Evolutionary conservation across 73 alveolate species (phyloP), one percentile per base, ranked within the genome.

Genomic region (Breviolum minutum): DNA sequence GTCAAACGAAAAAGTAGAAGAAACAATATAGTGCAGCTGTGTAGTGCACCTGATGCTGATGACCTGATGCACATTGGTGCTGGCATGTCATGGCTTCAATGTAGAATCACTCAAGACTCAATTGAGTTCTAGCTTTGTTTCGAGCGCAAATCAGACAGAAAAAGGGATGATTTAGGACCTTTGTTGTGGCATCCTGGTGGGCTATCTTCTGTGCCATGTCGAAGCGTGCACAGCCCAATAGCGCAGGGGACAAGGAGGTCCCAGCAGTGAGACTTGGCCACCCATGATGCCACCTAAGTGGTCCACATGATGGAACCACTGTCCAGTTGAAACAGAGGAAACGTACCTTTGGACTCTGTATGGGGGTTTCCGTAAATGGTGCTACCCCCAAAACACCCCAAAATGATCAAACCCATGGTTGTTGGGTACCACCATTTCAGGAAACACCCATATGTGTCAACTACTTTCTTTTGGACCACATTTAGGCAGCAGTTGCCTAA

Each of bases 401-500:
- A n/a, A n/a, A n/a, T n/a, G n/a, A n/a, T n/a, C n/a, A n/a, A n/a
- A n/a, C n/a, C n/a, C n/a, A n/a, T n/a, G n/a, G n/a, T n/a, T n/a
- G n/a, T n/a, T n/a, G n/a, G n/a, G n/a, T n/a, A n/a, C n/a, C n/a
- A n/a, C n/a, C n/a, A n/a, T n/a, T n/a, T n/a, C n/a, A n/a, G 54
- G 54, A 40, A 40, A 40, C 54, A 40, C 54, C 5, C 81, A 8
- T 70, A 9, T 17, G 80, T 26, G 17, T 7, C 61, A 27, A 24
- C 27, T 10, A 24, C 70, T 11, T 80, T 5, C 29, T 5, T 61
- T 84, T 61, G 54, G 48, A 16, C 9, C 26, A n/a, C 14, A 6
- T 60, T 61, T 19, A 86, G 94, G 94, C 94, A 86, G 80, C 94
- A 86, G 80, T 63, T 86, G 94, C 94, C 94, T 6, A 86, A 86